Evolutionary conservation across 768 basidiomycete species (phyloP).

Genomic region (Kwoniella europaea): DNA sequence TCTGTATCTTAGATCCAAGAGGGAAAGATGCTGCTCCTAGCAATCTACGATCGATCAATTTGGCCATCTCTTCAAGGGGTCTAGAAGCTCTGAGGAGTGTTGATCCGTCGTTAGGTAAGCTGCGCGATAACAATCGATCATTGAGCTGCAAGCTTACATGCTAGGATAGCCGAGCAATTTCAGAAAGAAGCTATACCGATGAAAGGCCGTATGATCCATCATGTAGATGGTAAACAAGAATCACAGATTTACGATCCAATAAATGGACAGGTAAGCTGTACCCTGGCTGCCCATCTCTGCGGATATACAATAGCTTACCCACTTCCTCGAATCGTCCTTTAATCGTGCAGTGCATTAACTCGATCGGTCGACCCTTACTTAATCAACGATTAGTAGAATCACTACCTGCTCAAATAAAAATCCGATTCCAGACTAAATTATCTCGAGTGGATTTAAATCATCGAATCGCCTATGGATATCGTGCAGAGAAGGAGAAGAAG

Average conservation of each 20-base stretch:
- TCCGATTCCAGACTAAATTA: slow-evolving; percentile 83
- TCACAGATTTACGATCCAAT: slow-evolving; percentile 83
- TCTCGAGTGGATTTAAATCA: slow-evolving; percentile 73
- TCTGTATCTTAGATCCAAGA: slow-evolving; percentile 46
- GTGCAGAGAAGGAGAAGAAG: slow-evolving; percentile 12
- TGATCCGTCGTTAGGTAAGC: slow-evolving; percentile 61
- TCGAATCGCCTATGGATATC: slow-evolving; percentile 35
- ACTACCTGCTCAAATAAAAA: slow-evolving; percentile 68
- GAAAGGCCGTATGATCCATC: slow-evolving; percentile 95
- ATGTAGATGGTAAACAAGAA: slow-evolving; percentile 69
- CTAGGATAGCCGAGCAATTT: slow-evolving; percentile 50
- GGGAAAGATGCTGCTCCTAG: slow-evolving; percentile 38
- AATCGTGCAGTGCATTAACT: slow-evolving; percentile 74
- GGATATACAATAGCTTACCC: not conserved
- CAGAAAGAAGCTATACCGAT: slow-evolving; percentile 85
- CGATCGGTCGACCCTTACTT: slow-evolving; percentile 83
- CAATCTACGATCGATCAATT: slow-evolving; percentile 80
- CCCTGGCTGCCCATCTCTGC: slow-evolving; percentile 3
- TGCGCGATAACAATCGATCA: not conserved
- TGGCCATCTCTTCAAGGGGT: slow-evolving; percentile 92
- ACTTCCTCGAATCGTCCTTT: not conserved
- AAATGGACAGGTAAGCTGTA: slow-evolving; percentile 74
- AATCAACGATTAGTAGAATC: slow-evolving; percentile 84
- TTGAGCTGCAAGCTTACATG: not conserved
- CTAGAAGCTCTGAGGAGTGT: slow-evolving; percentile 84